These are phyloP conservation scores for Fagopyrum esculentum DNA, from an alignment of 148 eudicot species.

Conservation along the genomic window DNA sequence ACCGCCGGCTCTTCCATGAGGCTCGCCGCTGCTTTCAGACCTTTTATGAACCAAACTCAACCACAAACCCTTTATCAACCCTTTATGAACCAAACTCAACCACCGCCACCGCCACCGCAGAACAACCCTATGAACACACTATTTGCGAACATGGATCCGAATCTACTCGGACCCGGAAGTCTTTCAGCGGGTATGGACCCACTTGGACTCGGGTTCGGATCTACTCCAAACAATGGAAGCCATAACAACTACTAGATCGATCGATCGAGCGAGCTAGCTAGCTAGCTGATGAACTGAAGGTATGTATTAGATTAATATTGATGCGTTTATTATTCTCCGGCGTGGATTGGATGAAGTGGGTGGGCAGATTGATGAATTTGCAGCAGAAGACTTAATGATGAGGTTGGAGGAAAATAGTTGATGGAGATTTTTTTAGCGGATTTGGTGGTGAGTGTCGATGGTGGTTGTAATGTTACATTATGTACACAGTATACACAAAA, in stretches of 20 bases:
- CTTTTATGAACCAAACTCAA: background rate
- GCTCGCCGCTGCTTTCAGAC: background rate
- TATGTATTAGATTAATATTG: background rate
- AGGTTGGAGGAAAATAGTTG: background rate
- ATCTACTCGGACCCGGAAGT: background rate
- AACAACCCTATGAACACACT: background rate
- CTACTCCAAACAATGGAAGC: background rate
- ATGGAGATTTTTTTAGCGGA: conserved; percentile 3
- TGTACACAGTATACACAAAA: background rate
- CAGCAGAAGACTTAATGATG: background rate
- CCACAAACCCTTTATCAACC: background rate
- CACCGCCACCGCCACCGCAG: background rate
- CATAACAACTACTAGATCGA: background rate
- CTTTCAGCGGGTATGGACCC: background rate
- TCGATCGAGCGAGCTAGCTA: too few relatives aligned
- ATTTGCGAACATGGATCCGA: background rate
- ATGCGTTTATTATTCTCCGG: background rate
- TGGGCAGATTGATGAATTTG: background rate
- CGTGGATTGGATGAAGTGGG: background rate
- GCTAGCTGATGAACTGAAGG: background rate
- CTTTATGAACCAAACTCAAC: background rate
- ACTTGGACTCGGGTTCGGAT: background rate
- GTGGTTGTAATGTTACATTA: conserved; percentile 2
- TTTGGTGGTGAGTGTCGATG: conserved; percentile 4
- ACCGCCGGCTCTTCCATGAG: conserved; percentile 8